A percentile compares a stretch with the other conserved stretches of the same genome.
These are phyloP conservation scores for Monilinia fructicola DNA, from an alignment of 2,329 filamentous ascomycete species.

Conservation along the genomic window DNA sequence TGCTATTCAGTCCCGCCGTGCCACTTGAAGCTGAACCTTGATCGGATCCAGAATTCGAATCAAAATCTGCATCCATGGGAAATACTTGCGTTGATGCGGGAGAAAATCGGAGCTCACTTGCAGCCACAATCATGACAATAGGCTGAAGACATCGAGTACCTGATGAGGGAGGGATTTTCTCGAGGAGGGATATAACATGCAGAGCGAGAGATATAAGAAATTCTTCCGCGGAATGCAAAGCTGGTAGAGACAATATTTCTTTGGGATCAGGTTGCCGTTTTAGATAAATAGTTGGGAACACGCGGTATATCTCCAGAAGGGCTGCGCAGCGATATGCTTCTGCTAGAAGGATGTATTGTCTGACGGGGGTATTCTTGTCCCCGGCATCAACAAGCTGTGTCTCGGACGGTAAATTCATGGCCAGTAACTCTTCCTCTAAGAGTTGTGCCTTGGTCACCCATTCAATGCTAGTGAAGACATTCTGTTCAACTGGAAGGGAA, in stretches of 20 bases:
- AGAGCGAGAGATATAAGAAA: conserved; percentile 37
- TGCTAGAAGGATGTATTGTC: conserved; percentile 38
- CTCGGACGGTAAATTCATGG: conserved; percentile 31
- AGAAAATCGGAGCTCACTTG: conserved; percentile 34
- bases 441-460: conserved; percentile 30
- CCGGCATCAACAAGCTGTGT: conserved; percentile 35
- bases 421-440: conserved; percentile 36
- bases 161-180: conserved; percentile 32
- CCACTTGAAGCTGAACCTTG: conserved; percentile 15
- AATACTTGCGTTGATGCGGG: conserved; percentile 15
- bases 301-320: conserved; percentile 35
- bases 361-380: conserved; percentile 37
- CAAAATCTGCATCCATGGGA: conserved; percentile 14
- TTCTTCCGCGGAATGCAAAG: conserved; percentile 30
- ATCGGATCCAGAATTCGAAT: background rate
- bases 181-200: conserved; percentile 35
- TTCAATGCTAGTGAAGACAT: conserved; percentile 28
- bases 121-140: conserved; percentile 35
- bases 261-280: conserved; percentile 23
- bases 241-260: conserved; percentile 26
- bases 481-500: conserved; percentile 21
- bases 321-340: conserved; percentile 37
- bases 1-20: conserved; percentile 28
- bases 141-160: conserved; percentile 38
- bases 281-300: conserved; percentile 34